A percentile compares a stretch with the other conserved stretches of the same genome.
phyloP scores from a whole-genome alignment of 768 basidiomycete species.

The Boletus rubropictus region DNA sequence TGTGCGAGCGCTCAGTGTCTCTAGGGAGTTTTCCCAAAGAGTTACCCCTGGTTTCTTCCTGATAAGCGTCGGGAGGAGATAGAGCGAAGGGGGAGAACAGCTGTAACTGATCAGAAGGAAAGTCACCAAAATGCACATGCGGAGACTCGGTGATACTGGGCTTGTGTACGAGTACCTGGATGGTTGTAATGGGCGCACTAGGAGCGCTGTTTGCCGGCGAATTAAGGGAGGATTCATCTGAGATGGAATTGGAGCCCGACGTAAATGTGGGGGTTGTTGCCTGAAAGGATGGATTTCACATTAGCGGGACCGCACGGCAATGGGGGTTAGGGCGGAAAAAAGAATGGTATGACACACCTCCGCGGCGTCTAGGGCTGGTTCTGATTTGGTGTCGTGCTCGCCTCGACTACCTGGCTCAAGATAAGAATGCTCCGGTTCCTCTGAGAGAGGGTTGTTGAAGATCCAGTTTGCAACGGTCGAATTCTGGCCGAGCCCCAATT shows the following conservation, averaged over 20 bases:
- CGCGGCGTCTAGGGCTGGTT: conserved; percentile 13
- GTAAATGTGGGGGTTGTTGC: conserved; percentile 33
- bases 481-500: conserved; percentile 58
- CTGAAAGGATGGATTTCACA: conserved; percentile 15
- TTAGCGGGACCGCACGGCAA: conserved; percentile 3
- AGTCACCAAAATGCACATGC: conserved; percentile 29
- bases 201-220: conserved; percentile 18
- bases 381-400: conserved; percentile 1
- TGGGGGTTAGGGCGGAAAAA: not conserved
- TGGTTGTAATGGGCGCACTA: conserved; percentile 11
- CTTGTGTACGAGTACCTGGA: conserved; percentile 24
- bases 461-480: conserved; percentile 65
- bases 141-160: conserved; percentile 27
- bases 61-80: conserved; percentile 6
- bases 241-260: conserved; percentile 37
- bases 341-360: conserved; percentile 27
- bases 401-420: not conserved
- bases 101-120: conserved; percentile 27
- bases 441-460: conserved; percentile 55
- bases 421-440: conserved; percentile 47
- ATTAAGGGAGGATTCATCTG: conserved; percentile 38
- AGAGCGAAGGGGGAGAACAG: conserved; percentile 22
- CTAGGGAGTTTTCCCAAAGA: conserved; percentile 1
- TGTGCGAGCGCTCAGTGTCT: conserved; percentile 15
- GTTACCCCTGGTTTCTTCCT: not conserved